phyloP scores from a whole-genome alignment of 2,329 filamentous ascomycete species.

The Lachnellula occidentalis region DNA sequence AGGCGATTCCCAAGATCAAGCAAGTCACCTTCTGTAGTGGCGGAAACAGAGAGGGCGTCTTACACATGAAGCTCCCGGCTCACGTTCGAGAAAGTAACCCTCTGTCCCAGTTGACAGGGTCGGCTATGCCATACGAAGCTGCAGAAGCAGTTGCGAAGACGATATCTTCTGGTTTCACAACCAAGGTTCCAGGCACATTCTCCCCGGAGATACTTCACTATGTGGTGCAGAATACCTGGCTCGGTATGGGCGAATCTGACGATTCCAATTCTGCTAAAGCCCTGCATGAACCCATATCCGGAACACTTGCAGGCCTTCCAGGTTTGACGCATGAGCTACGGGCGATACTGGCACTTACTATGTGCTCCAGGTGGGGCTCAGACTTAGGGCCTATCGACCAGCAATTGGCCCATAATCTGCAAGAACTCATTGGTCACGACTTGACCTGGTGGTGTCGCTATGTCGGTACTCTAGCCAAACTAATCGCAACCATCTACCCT shows the following conservation, averaged over 20 bases:
- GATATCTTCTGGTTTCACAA: conserved; percentile 16
- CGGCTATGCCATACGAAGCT: conserved; percentile 16
- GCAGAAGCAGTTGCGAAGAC: conserved; percentile 27
- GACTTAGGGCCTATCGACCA: conserved; percentile 46
- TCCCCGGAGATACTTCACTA: conserved; percentile 38
- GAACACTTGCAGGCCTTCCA: conserved; percentile 58
- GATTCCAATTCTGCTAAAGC: conserved; percentile 59
- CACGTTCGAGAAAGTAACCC: conserved; percentile 60
- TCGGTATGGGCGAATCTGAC: conserved; percentile 41
- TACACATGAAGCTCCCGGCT: conserved; percentile 64
- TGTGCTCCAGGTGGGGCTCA: conserved; percentile 70
- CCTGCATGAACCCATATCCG: conserved; percentile 66
- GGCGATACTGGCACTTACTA: conserved; percentile 63
- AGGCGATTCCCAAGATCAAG: conserved; percentile 64
- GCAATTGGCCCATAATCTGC: conserved; percentile 19
- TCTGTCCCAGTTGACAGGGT: conserved; percentile 39
- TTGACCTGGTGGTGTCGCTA: conserved; percentile 30
- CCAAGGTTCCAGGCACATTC: conserved; percentile 34
- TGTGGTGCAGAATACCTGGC: conserved; percentile 48
- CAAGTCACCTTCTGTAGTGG: conserved; percentile 80
- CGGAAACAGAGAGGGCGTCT: conserved; percentile 76
- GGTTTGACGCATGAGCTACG: conserved; percentile 69
- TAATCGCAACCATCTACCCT: conserved; percentile 18
- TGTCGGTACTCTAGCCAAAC: conserved; percentile 22
- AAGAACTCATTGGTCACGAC: conserved; percentile 22